These are phyloP conservation scores for Parsonsia alboflavescens DNA, from an alignment of 257 asterid species.

Conservation along the genomic window DNA sequence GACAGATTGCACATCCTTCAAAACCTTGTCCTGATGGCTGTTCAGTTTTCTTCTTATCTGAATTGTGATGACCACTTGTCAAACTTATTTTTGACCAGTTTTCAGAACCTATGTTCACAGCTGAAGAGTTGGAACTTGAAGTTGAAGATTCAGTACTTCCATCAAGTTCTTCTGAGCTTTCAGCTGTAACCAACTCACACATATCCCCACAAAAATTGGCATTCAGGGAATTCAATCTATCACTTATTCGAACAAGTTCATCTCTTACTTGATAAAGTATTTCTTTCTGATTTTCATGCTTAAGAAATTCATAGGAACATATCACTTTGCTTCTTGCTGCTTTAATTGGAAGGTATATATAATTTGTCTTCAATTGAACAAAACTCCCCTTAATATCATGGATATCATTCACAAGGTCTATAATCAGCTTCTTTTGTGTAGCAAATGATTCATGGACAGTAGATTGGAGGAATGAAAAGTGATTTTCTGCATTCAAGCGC, in stretches of 20 bases:
- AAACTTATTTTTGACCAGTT: constrained; percentile 3
- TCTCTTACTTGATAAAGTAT: constrained; percentile 29
- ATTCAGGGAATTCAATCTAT: constrained; percentile 28
- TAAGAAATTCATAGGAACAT: constrained; percentile 9
- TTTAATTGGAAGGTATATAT: constrained; percentile 14
- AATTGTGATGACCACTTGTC: not conserved
- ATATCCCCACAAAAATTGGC: constrained; percentile 26
- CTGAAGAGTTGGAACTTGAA: constrained; percentile 35
- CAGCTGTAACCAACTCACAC: constrained; percentile 14
- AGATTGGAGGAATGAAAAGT: constrained; percentile 25
- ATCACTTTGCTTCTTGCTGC: constrained; percentile 17
- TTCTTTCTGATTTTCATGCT: constrained; percentile 25
- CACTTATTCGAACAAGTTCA: constrained; percentile 38
- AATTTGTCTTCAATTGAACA: constrained; percentile 22
- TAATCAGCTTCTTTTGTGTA: constrained; percentile 26
- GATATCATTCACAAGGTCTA: constrained; percentile 27
- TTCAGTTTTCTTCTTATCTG: constrained; percentile 15
- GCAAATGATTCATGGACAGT: constrained; percentile 27
- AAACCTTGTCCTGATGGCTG: constrained; percentile 10
- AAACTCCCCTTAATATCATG: constrained; percentile 26
- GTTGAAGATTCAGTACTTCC: constrained; percentile 32
- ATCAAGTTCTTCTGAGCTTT: constrained; percentile 21
- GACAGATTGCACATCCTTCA: constrained; percentile 19
- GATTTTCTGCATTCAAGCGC: constrained; percentile 28
- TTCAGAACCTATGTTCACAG: constrained; percentile 24